Evolutionary conservation across 306 rosid genomes (phyloP), one percentile per base, ranked within the genome.

Genomic region (Calophaca sinica): DNA sequence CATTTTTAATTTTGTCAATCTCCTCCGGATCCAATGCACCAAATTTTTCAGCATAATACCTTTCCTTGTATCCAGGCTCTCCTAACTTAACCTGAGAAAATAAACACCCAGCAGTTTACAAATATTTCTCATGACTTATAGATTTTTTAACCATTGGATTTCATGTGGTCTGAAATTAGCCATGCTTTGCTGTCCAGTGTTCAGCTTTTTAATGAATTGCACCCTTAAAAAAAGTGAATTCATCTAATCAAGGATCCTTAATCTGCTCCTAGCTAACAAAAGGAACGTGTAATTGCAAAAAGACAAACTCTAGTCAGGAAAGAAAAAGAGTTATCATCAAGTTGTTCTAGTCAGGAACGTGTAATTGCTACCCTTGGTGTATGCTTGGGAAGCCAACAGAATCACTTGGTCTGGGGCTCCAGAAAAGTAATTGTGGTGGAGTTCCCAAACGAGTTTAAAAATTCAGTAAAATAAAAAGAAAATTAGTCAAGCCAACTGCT

Each of bases 1-100:
- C 94, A 62, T 83, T 84, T 75, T 46, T 91, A 28, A 90, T 74
- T 81, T 78, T 79, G 8, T 89, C 91, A 78, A 90, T 90, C 76
- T 90, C 90, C 81, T 85, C 93, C 8, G 66, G 79, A 48, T 59
- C 75, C 20, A 85, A 74, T 71, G 79, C 90, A 77, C 86, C 87
- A 80, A 91, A 94, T 79, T 94, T 94, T 86, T 91, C 98, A 13
- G 89, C 84, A 82, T 91, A 94, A 79, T 94, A 94, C 88, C 98
- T 87, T 77, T 86, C 97, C 82, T 87, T 94, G 89, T 91, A 91
- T 75, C 98, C 98, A 50, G 97, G 91, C 86, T 91, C 96, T 82
- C 96, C 97, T 72, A 94, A 86, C 85, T 86, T 94, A 72, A 94
- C 89, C 98, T 94, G 88, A 73, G 54, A 75, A 58, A 52, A 59